Conservation (phyloP, 2,329 filamentous ascomycete genomes). For the Venturia aucupariae region DNA sequence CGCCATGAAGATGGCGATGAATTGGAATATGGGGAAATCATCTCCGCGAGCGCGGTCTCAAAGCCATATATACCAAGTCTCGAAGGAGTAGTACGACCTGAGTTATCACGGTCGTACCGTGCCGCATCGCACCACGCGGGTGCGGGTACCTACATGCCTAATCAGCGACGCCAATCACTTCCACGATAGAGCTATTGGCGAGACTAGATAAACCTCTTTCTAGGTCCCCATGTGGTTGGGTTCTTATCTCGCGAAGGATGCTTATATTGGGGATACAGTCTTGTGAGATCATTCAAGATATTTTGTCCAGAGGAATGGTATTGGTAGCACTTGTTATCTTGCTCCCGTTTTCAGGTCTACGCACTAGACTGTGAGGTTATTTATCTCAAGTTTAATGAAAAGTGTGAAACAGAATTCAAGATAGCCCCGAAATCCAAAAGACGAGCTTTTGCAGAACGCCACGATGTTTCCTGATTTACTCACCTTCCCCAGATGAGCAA, state of each 20-base stretch:
- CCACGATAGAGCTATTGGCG: neutral
- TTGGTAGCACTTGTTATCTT: neutral
- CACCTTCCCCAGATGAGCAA: no score
- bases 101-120: neutral
- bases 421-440: no score
- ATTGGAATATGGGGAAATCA: neutral
- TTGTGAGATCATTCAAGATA: neutral
- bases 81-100: neutral
- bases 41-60: neutral
- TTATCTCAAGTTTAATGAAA: no score
- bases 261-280: neutral
- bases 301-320: neutral
- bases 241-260: neutral
- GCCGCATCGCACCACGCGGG: neutral
- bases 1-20: neutral
- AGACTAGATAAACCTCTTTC: neutral
- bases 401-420: no score
- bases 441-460: no score
- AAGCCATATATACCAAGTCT: neutral
- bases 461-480: no score
- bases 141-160: slow-evolving; percentile 5
- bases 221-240: neutral
- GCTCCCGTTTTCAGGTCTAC: no score
- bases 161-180: neutral
- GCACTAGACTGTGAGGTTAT: no score